These are phyloP conservation scores for Zygosaccharomyces sapae DNA, from an alignment of 1,139 yeast genomes.

Conservation along the genomic window DNA sequence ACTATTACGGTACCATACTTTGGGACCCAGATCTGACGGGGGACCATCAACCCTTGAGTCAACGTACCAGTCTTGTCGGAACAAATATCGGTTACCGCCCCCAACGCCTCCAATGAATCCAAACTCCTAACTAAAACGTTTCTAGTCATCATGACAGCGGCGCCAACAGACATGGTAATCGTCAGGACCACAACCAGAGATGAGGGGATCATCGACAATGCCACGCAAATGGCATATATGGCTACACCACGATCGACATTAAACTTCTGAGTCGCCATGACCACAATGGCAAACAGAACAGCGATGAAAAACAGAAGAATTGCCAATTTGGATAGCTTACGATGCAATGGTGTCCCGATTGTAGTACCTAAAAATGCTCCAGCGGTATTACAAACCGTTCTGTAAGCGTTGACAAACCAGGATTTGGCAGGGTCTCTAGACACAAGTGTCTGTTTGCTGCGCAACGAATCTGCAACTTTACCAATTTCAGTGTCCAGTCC, in stretches of 20 bases:
- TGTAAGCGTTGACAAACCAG: constrained; percentile 33
- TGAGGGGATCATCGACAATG: constrained; percentile 98
- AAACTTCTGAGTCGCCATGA: constrained; percentile 84
- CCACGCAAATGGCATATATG: constrained; percentile 89
- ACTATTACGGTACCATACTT: constrained; percentile 62
- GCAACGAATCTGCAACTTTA: constrained; percentile 84
- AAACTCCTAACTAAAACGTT: constrained; percentile 89
- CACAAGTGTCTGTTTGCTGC: constrained; percentile 79
- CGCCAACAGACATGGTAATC: constrained; percentile 93
- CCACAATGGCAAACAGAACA: constrained; percentile 80
- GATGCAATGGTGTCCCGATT: constrained; percentile 88
- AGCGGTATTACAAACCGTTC: constrained; percentile 47
- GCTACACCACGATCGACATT: constrained; percentile 91
- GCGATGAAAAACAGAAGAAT: constrained; percentile 80
- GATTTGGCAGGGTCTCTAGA: constrained; percentile 45
- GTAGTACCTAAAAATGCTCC: constrained; percentile 72
- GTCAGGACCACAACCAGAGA: constrained; percentile 96
- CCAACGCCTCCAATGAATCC: constrained; percentile 93
- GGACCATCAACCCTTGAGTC: constrained; percentile 93
- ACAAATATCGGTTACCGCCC: constrained; percentile 92
- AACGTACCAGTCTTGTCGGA: constrained; percentile 95
- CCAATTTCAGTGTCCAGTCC: constrained; percentile 91
- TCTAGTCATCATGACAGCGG: constrained; percentile 88
- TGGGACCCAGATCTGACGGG: constrained; percentile 85
- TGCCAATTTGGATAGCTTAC: constrained; percentile 91